Percentiles rank a stretch among this genome's conserved stretches.
Conservation (phyloP, 805 yeast genomes). For the Saccharomycopsis sp. region DNA sequence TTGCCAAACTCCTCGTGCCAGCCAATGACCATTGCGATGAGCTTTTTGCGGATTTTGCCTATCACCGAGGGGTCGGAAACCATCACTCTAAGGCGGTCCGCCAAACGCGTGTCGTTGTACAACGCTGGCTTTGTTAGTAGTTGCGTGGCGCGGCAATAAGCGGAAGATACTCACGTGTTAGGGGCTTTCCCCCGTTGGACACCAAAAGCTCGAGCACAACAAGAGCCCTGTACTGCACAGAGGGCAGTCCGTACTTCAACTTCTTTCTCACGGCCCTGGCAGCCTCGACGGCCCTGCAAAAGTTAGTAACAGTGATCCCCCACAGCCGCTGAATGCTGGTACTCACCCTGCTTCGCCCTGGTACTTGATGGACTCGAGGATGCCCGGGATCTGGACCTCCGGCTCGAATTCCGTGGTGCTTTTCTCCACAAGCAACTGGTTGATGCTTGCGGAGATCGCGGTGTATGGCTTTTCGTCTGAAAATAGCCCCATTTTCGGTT, state of each 20-base stretch:
- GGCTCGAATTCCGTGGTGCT: slow-evolving; percentile 19
- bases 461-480: slow-evolving; percentile 34
- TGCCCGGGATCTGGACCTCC: slow-evolving; percentile 19
- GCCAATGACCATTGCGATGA: slow-evolving; percentile 45
- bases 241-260: slow-evolving; percentile 70
- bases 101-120: slow-evolving; percentile 61
- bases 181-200: slow-evolving; percentile 41
- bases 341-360: slow-evolving; percentile 18
- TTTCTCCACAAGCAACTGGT: slow-evolving; percentile 29
- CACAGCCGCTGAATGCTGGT: too few relatives aligned
- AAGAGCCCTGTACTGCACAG: slow-evolving; percentile 64
- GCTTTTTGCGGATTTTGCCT: slow-evolving; percentile 39
- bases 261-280: slow-evolving; percentile 88
- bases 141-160: too few relatives aligned
- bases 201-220: slow-evolving; percentile 50
- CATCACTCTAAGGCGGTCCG: slow-evolving; percentile 47
- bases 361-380: slow-evolving; percentile 17
- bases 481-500: slow-evolving; percentile 21
- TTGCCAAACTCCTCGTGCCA: slow-evolving; percentile 62
- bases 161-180: slow-evolving; percentile 6
- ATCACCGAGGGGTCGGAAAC: slow-evolving; percentile 32
- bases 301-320: too few relatives aligned
- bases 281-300: slow-evolving; percentile 48
- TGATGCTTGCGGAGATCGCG: slow-evolving; percentile 38
- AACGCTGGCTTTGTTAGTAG: slow-evolving; percentile 27